Evolutionary conservation across 306 rosid species (phyloP), one percentile per base, ranked within the genome.

Genomic region (Dalbergia cochinchinensis): DNA sequence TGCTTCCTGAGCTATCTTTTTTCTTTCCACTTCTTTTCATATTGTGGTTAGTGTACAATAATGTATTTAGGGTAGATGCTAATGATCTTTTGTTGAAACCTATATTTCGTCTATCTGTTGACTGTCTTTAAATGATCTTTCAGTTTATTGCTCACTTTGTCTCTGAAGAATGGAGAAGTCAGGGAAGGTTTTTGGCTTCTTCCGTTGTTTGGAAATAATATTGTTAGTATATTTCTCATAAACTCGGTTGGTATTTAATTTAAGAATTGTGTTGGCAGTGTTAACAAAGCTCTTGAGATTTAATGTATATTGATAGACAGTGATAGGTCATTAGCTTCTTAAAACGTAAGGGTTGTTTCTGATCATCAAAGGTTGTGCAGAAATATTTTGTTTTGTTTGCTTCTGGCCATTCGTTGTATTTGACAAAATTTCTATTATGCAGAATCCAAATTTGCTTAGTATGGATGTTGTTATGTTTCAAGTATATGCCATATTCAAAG

Each of bases 191-290:
- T 73, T 66, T 14, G 31, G 19, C 41, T 45, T 18, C 13, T 58
- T 71, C 37, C 33, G 7, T 34, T 50, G 51, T 65, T 57, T 18
- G 70, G 65, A 22, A 44, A 39, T 7, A 20, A 71, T 67, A 39
- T 33, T 74, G 55, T n/a, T 69, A 14, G 76, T 51, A 58, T 39
- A 48, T n/a, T 53, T 76, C 62, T 69, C 15, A 31, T 76, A 34
- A 26, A 11, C 39, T 39, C 50, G 11, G 50, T 69, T 69, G 26
- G 3, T 39, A 39, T 57, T 67, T 58, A 16, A 48, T 57, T 58
- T 74, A 41, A 73, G 69, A 64, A 65, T 18, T 65, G 60, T 73
- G 41, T 16, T 73, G 54, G 69, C 70, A 57, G 67, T 65, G 54
- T 44, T 74, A 57, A 41, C 37, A 65, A 41, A 64, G 79, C 74